A percentile compares a stretch with the other conserved stretches of the same genome.
Conservation (phyloP, 2,329 filamentous ascomycete genomes). For the Hyphodiscus sp. region DNA sequence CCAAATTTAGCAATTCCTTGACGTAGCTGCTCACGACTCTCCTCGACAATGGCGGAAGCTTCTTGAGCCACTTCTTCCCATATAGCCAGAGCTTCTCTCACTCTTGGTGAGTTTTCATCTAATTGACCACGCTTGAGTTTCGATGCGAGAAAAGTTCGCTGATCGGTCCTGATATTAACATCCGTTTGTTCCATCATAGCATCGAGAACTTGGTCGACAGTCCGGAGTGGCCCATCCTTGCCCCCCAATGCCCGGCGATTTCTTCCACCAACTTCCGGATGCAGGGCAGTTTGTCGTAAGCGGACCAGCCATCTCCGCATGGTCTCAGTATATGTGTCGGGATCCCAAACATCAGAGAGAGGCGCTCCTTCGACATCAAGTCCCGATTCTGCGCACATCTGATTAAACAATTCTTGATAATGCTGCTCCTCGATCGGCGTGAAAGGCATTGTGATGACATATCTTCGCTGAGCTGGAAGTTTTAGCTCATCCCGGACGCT, state of each 20-base stretch:
- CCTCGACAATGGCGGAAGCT: slow-evolving; percentile 46
- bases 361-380: slow-evolving; percentile 49
- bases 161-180: slow-evolving; percentile 55
- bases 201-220: slow-evolving; percentile 72
- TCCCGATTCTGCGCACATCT: slow-evolving; percentile 66
- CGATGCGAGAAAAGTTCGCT: slow-evolving; percentile 57
- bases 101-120: slow-evolving; percentile 65
- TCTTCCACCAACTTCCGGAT: slow-evolving; percentile 70
- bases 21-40: slow-evolving; percentile 57
- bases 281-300: slow-evolving; percentile 75
- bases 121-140: slow-evolving; percentile 70
- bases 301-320: slow-evolving; percentile 69
- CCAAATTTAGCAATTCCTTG: slow-evolving; percentile 33
- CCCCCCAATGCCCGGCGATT: slow-evolving; percentile 59
- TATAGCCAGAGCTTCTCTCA: slow-evolving; percentile 60
- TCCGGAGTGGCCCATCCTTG: slow-evolving; percentile 62
- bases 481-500: slow-evolving; percentile 70
- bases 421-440: slow-evolving; percentile 87
- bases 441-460: slow-evolving; percentile 85
- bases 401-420: slow-evolving; percentile 68
- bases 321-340: slow-evolving; percentile 51
- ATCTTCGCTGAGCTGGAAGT: slow-evolving; percentile 76
- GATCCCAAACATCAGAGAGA: slow-evolving; percentile 54
- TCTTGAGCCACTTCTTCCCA: slow-evolving; percentile 57
- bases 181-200: slow-evolving; percentile 84